Percentiles rank a stretch among this genome's conserved stretches.
Conservation (phyloP, 768 basidiomycete genomes). For the Sporobolomyces pararoseus region DNA sequence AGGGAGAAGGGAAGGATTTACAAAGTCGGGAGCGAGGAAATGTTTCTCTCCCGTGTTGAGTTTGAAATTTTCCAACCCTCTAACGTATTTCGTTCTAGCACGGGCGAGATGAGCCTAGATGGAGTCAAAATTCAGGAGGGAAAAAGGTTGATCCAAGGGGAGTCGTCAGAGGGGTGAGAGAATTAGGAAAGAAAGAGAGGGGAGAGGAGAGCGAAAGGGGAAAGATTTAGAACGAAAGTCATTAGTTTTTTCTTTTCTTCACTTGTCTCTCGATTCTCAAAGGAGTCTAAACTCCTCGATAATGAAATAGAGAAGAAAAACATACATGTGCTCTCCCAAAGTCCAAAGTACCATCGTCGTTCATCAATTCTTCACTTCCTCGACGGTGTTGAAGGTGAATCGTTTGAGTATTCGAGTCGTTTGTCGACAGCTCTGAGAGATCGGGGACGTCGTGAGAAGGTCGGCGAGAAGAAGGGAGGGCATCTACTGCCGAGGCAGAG, state of each 20-base stretch:
- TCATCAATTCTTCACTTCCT: constrained; percentile 22
- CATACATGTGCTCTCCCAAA: constrained; percentile 20
- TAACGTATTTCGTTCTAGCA: constrained; percentile 21
- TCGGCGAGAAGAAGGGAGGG: too few relatives aligned
- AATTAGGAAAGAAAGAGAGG: constrained; percentile 1
- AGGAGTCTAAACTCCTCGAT: too few relatives aligned
- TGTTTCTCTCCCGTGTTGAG: constrained; percentile 30
- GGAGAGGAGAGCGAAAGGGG: background rate
- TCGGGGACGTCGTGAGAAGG: background rate
- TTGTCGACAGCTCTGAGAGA: background rate
- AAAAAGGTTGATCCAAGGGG: background rate
- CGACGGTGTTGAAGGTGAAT: constrained; percentile 22
- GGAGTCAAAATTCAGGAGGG: background rate
- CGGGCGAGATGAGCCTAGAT: constrained; percentile 27
- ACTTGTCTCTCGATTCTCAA: too few relatives aligned
- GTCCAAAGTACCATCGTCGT: constrained; percentile 28
- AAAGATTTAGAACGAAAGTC: constrained; percentile 1
- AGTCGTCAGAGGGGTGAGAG: background rate
- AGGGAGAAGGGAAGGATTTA: constrained; percentile 28
- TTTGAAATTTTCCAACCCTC: constrained; percentile 29
- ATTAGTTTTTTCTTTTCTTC: background rate
- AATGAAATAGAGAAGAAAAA: too few relatives aligned
- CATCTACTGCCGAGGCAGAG: background rate
- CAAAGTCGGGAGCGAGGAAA: constrained; percentile 30
- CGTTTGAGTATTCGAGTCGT: background rate